phyloP scores from a whole-genome alignment of 192 early-diverging fungal genomes.

The Endogone sp. region DNA sequence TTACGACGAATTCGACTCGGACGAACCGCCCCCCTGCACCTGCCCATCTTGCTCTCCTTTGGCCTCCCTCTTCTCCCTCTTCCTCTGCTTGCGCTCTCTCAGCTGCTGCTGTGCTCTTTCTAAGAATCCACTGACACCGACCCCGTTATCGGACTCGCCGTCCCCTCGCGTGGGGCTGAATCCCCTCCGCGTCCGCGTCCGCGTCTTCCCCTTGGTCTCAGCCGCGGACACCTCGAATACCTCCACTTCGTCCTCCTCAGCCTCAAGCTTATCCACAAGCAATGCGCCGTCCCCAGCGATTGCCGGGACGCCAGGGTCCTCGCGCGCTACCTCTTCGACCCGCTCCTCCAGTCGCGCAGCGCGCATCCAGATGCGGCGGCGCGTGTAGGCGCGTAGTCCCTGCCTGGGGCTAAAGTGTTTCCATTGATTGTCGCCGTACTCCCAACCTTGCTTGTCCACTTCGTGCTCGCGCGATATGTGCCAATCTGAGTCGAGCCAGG shows the following conservation, averaged over 20 bases:
- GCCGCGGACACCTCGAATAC: too few relatives aligned
- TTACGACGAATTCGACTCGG: neutral
- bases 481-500: constrained; percentile 43
- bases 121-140: neutral
- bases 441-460: constrained; percentile 43
- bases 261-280: neutral
- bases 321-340: constrained; percentile 20
- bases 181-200: neutral
- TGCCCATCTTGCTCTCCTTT: neutral
- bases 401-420: constrained; percentile 31
- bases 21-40: neutral
- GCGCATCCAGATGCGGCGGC: constrained; percentile 41
- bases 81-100: neutral
- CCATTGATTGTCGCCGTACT: constrained; percentile 46
- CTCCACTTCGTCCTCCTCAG: neutral
- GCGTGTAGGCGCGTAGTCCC: constrained; percentile 33
- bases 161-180: too few relatives aligned
- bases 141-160: neutral
- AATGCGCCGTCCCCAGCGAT: neutral
- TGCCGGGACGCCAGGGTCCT: neutral
- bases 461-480: constrained; percentile 29
- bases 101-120: neutral
- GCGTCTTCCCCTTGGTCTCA: neutral
- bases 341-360: constrained; percentile 39
- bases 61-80: neutral